Conservation (phyloP, 345 rosid species). For the Angophora floribunda region DNA sequence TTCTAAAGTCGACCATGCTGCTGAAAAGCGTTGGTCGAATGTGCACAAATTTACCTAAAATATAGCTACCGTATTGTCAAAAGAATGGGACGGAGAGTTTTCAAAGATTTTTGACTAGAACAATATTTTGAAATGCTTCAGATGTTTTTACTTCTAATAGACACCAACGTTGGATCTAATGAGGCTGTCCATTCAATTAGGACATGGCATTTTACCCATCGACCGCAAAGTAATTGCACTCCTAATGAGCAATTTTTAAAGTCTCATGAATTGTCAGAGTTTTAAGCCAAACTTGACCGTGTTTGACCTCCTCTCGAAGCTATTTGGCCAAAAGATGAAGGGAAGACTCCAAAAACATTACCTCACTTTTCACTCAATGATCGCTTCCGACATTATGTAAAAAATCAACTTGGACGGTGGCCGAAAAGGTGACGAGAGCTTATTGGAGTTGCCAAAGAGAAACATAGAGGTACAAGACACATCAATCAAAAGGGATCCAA, state of each 20-base stretch:
- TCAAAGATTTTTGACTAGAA: neutral
- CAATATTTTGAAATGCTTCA: neutral
- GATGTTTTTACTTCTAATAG: neutral
- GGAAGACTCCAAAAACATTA: neutral
- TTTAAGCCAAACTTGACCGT: neutral
- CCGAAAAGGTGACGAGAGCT: neutral
- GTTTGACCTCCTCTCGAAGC: neutral
- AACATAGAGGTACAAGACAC: neutral
- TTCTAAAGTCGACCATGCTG: neutral
- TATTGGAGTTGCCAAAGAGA: neutral
- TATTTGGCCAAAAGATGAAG: neutral
- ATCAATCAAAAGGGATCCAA: neutral
- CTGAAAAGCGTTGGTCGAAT: neutral
- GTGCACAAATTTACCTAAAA: neutral
- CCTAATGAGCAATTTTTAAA: neutral
- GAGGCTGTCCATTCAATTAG: neutral
- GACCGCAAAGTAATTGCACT: neutral
- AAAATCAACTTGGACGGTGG: neutral
- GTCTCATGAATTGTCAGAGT: neutral
- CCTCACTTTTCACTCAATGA: neutral
- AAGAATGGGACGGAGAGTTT: rapidly evolving
- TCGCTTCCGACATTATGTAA: neutral
- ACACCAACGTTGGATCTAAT: neutral
- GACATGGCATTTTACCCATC: neutral
- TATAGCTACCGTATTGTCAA: neutral